Evolutionary conservation across 2,329 filamentous ascomycete genomes (phyloP).

Genomic region (Fusarium begoniae): DNA sequence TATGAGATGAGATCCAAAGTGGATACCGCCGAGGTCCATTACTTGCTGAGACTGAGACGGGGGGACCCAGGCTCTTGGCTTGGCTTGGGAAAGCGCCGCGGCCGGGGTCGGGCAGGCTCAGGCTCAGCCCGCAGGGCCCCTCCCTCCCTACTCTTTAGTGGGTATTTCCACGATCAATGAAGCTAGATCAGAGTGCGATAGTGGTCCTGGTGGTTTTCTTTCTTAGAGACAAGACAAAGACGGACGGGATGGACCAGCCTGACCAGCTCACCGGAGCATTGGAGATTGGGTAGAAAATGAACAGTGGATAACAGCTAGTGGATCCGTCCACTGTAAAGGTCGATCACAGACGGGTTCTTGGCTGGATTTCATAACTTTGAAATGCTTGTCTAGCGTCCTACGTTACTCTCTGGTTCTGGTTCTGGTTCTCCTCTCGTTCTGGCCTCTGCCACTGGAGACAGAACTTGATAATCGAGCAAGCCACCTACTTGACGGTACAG

Average conservation of each 20-base stretch:
- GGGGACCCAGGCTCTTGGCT: slow-evolving; percentile 12
- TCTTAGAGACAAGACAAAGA: slow-evolving; percentile 17
- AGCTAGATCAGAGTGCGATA: slow-evolving; percentile 21
- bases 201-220: slow-evolving; percentile 4
- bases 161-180: not conserved
- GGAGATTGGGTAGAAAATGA: not conserved
- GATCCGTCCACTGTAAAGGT: not conserved
- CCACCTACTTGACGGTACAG: not conserved
- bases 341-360: slow-evolving; percentile 13
- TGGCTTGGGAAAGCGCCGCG: slow-evolving; percentile 32
- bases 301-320: not conserved
- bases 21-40: slow-evolving; percentile 10
- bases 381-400: not conserved
- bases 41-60: not conserved
- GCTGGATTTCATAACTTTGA: slow-evolving; percentile 15
- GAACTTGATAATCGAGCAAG: not conserved
- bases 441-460: not conserved
- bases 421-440: not conserved
- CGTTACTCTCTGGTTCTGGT: not conserved
- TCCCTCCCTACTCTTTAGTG: slow-evolving; percentile 12
- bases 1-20: slow-evolving; percentile 28
- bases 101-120: slow-evolving; percentile 22
- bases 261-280: slow-evolving; percentile 21
- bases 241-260: slow-evolving; percentile 13
- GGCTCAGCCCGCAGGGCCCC: slow-evolving; percentile 30